These are phyloP conservation scores for Quercus phellos DNA, from an alignment of 331 rosid genomes.

Conservation along the genomic window DNA sequence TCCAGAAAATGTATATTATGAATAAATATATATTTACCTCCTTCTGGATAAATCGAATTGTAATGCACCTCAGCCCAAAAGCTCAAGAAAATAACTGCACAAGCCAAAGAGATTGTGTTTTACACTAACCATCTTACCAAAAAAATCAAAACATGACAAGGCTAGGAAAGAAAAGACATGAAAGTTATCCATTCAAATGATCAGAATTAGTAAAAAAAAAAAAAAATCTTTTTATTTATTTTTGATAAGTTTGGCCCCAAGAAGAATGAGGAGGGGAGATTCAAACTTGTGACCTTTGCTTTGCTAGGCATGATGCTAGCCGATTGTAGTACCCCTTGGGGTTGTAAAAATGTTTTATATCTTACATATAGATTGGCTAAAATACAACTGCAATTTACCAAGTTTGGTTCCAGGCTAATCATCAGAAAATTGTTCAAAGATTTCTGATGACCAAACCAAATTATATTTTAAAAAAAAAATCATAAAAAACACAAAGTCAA, in stretches of 20 bases:
- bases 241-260: too few relatives aligned
- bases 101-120: slow-evolving; percentile 11
- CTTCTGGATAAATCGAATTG: slow-evolving; percentile 89
- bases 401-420: neutral
- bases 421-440: neutral
- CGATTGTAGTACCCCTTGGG: too few relatives aligned
- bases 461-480: neutral
- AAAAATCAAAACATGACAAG: neutral
- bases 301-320: too few relatives aligned
- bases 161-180: neutral
- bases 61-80: slow-evolving; percentile 99
- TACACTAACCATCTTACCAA: slow-evolving; percentile 5
- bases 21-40: slow-evolving; percentile 47
- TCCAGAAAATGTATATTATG: neutral
- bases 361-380: neutral
- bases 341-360: neutral
- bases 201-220: neutral
- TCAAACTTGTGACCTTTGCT: too few relatives aligned
- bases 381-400: neutral
- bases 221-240: neutral
- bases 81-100: slow-evolving; percentile 94
- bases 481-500: neutral
- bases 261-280: too few relatives aligned
- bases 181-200: neutral
- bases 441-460: neutral